Conservation (phyloP, 768 basidiomycete genomes). For the Boletus vinaceobasis region DNA sequence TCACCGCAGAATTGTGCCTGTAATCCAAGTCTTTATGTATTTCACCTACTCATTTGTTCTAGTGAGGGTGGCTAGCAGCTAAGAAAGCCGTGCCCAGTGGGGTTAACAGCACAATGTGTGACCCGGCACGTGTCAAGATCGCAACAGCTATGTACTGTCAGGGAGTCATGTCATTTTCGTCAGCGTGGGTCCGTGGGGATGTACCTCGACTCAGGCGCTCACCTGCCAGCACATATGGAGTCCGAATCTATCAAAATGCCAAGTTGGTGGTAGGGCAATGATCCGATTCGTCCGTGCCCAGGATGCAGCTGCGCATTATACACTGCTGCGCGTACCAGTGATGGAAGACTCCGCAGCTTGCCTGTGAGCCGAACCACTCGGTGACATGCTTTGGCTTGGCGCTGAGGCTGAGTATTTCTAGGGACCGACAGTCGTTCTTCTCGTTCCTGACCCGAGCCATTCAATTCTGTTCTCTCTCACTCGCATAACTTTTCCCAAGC, state of each 20-base stretch:
- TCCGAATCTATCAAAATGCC: too few relatives aligned
- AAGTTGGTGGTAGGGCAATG: background rate
- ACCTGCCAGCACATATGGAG: too few relatives aligned
- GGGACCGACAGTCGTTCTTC: background rate
- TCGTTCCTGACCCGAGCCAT: background rate
- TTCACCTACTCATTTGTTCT: too few relatives aligned
- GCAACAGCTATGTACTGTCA: too few relatives aligned
- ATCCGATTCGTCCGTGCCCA: background rate
- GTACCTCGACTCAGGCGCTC: background rate
- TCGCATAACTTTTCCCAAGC: background rate
- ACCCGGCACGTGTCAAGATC: too few relatives aligned
- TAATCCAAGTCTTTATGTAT: background rate
- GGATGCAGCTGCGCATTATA: background rate
- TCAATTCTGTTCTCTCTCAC: background rate
- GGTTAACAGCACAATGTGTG: too few relatives aligned
- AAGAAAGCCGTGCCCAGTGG: background rate
- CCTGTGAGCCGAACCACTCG: background rate
- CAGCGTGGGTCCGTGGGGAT: background rate
- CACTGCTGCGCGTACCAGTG: background rate
- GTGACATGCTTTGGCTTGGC: background rate
- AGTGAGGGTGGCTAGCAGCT: background rate
- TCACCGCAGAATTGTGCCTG: too few relatives aligned
- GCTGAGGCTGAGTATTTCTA: slow-evolving; percentile 3
- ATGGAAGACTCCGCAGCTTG: background rate
- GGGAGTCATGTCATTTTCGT: too few relatives aligned